These are phyloP conservation scores for Wallacemonas sp. DNA, from an alignment of 208 protist genomes.

Conservation along the genomic window DNA sequence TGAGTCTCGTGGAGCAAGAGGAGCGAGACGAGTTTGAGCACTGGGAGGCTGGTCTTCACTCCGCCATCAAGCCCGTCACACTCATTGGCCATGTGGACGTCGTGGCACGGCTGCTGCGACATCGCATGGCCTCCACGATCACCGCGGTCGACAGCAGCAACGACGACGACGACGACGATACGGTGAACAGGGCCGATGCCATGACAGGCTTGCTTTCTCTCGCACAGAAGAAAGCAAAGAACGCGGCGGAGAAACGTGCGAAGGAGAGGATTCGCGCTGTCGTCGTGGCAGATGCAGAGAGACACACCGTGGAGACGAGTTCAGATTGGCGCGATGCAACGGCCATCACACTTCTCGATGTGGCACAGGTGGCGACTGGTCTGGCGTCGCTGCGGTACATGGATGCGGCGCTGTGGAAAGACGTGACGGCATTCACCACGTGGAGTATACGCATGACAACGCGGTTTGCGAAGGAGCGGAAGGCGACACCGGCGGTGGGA, in stretches of 20 bases:
- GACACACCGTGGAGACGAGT: background rate
- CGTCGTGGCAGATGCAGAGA: constrained; percentile 2
- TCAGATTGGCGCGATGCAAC: background rate
- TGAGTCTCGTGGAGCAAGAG: background rate
- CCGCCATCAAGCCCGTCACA: constrained; percentile 31
- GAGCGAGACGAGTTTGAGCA: constrained; percentile 3
- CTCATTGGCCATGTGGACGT: constrained; percentile 51
- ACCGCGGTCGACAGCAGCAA: background rate
- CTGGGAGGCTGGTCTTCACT: constrained; percentile 21
- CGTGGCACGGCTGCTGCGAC: constrained; percentile 43
- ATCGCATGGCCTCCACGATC: constrained; percentile 32
- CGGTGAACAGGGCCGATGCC: background rate
- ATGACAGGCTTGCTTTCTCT: background rate
- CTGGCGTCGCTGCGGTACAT: constrained; percentile 45
- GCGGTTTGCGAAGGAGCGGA: background rate
- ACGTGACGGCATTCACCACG: constrained; percentile 35
- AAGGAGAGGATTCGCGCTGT: background rate
- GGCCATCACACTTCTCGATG: constrained; percentile 33
- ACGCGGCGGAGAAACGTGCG: background rate
- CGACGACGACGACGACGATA: background rate
- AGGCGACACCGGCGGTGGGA: too few species aligned
- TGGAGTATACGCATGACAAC: constrained; percentile 17
- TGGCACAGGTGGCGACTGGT: constrained; percentile 45
- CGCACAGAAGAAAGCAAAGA: background rate
- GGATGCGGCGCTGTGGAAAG: constrained; percentile 54